phyloP scores from a whole-genome alignment of 2,329 filamentous ascomycete genomes.

The Fusarium concolor region DNA sequence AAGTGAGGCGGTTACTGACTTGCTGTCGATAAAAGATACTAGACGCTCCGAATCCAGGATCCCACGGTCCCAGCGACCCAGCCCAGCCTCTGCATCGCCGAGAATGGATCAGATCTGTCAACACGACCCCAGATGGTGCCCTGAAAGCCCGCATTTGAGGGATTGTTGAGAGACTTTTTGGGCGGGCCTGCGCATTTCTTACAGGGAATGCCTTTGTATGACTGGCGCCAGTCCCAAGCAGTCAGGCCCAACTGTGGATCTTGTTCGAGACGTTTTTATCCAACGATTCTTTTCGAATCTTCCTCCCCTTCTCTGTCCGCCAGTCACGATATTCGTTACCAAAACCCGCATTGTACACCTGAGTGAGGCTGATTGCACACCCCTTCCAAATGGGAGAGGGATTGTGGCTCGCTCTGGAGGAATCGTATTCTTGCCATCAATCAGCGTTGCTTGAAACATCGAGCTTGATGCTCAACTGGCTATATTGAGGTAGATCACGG shows the following conservation, averaged over 20 bases:
- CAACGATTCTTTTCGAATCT: slow-evolving; percentile 41
- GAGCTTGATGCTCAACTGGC: not conserved
- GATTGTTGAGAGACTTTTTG: slow-evolving; percentile 34
- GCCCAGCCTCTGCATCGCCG: slow-evolving; percentile 42
- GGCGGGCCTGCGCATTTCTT: slow-evolving; percentile 36
- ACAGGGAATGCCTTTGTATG: slow-evolving; percentile 42
- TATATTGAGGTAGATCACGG: not conserved
- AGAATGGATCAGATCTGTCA: slow-evolving; percentile 49
- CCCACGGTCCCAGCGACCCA: slow-evolving; percentile 33
- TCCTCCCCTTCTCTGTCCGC: slow-evolving; percentile 28
- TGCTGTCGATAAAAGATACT: slow-evolving; percentile 30
- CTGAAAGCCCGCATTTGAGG: slow-evolving; percentile 36
- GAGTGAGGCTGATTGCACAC: slow-evolving; percentile 27
- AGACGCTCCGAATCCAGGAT: slow-evolving; percentile 34
- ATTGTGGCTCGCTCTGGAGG: slow-evolving; percentile 7
- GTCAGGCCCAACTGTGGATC: slow-evolving; percentile 54
- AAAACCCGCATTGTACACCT: slow-evolving; percentile 26
- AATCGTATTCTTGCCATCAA: not conserved
- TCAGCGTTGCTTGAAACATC: not conserved
- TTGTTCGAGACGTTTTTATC: slow-evolving; percentile 33
- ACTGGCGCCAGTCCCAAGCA: slow-evolving; percentile 48
- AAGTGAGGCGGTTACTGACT: slow-evolving; percentile 43
- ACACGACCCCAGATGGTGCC: slow-evolving; percentile 45
- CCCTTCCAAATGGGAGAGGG: slow-evolving; percentile 3
- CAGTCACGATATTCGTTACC: slow-evolving; percentile 34